Evolutionary conservation across 345 rosid species (phyloP).

Genomic region (Gossypium thurberi): DNA sequence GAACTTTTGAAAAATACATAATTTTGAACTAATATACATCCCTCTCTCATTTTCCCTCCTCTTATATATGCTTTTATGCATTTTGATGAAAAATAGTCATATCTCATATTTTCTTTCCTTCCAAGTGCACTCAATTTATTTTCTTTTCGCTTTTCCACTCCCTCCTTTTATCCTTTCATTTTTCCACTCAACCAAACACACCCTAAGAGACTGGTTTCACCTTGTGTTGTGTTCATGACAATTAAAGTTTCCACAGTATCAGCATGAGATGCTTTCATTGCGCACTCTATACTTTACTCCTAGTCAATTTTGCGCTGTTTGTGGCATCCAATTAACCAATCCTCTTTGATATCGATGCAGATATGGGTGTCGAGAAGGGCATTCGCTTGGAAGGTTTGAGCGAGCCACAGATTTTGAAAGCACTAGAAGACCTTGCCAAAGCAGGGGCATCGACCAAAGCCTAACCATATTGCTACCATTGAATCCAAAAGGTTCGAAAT

Average conservation of each 20-base stretch:
- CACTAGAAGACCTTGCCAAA: constrained; percentile 55
- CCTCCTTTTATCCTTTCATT: too few species aligned
- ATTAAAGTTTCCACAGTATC: constrained; percentile 31
- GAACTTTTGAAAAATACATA: too few species aligned
- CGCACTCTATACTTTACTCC: constrained; percentile 25
- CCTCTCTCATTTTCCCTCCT: too few species aligned
- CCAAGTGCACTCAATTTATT: too few species aligned
- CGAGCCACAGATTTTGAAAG: constrained; percentile 52
- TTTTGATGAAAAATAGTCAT: too few species aligned
- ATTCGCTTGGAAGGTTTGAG: constrained; percentile 52
- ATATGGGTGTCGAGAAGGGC: constrained; percentile 68
- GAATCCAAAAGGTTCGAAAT: constrained; percentile 15
- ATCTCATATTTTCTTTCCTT: too few species aligned
- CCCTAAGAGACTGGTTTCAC: constrained; percentile 12
- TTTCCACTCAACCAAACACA: too few species aligned
- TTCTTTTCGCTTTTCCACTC: too few species aligned
- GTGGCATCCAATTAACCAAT: not conserved
- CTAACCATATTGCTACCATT: constrained; percentile 23
- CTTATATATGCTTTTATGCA: too few species aligned
- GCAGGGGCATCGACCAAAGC: constrained; percentile 41
- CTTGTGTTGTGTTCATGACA: constrained; percentile 15
- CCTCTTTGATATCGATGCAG: constrained; percentile 24
- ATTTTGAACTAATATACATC: too few species aligned
- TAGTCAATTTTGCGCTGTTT: constrained; percentile 13
- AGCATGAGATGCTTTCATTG: constrained; percentile 14